Base-by-base conservation (phyloP, 768 basidiomycete species). In the Termitomyces eurrhizus region DNA sequence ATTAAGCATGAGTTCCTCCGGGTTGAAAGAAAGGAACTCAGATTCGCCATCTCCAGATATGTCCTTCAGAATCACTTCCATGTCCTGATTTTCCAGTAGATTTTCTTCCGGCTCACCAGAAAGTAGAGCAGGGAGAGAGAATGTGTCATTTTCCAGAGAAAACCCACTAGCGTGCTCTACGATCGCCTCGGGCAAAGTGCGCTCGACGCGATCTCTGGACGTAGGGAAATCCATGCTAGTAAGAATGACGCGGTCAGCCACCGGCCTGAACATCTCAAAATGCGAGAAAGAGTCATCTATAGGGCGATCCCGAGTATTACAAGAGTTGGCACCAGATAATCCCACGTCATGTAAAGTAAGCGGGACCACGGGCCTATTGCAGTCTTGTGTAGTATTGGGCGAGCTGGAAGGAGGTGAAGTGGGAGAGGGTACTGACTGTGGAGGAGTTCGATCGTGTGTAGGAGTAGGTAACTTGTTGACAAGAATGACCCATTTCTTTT, bases 401-500 rank as follows among this genome's bases (percentile, higher is more conserved):
- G 44, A 24, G 8, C 29, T 11, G 18, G 5, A 6, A 29, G 46
- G 29, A 36, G 37, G 45, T 46, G 36, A 21, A 12, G 16, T 32
- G 3, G 18, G n/a, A 41, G 52, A 32, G 4, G 52, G 52, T 13
- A 11, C 21, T 36, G 48, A 48, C 13, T 6, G 14, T 32, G 26
- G 49, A 42, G 18, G 59, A n/a, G 14, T 29, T 21, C 44, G 29
- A 48, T 48, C 18, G 4, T 37, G 41, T 35, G 54, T 14, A 16
- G 62, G 62, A 9, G 62, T 53, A 21, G 33, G 51, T 35, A 32
- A n/a, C 12, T 26, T 52, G 41, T 57, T n/a, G 4, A 46, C 58
- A 21, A 56, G 26, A 13, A 57, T 13, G n/a, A 63, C 3, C 55
- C 36, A 57, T 26, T 56, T 35, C 44, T 63, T 63, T 54, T 60